These are phyloP conservation scores for Dipteronia dyeriana DNA, from an alignment of 345 rosid genomes.

Conservation along the genomic window DNA sequence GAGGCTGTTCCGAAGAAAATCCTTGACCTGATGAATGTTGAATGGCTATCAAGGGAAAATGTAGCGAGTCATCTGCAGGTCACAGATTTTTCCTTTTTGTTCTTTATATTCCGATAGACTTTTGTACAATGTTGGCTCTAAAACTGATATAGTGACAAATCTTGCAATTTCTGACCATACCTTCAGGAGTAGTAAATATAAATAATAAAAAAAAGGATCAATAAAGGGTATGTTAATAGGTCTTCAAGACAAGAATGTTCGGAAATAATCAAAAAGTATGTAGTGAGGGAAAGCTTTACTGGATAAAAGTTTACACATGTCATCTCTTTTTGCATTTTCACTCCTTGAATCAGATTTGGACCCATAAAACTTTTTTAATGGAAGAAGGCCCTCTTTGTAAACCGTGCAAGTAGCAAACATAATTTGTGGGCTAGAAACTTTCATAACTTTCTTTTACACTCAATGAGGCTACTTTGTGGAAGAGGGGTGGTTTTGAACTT, in stretches of 20 bases:
- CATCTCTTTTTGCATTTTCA: background rate
- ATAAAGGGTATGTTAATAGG: background rate
- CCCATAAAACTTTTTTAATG: background rate
- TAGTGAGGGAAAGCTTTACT: background rate
- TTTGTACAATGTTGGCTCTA: background rate
- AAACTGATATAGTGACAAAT: background rate
- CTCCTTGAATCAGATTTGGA: background rate
- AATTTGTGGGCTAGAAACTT: background rate
- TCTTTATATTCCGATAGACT: background rate
- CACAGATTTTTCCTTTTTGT: slow-evolving; percentile 24
- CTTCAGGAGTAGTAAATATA: background rate
- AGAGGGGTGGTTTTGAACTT: background rate
- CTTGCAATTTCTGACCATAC: background rate
- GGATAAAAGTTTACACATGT: background rate
- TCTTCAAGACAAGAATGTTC: background rate
- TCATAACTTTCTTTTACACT: background rate
- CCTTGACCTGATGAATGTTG: slow-evolving; percentile 89
- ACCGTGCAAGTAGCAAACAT: background rate
- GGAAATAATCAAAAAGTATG: too few species aligned
- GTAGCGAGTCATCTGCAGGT: slow-evolving; percentile 98
- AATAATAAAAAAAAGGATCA: background rate
- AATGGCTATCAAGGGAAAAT: slow-evolving; percentile 91
- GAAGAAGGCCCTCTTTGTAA: background rate
- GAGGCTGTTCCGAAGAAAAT: slow-evolving; percentile 97
- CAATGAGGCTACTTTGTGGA: background rate